A percentile compares a stretch with the other conserved stretches of the same genome.
Conservation (phyloP, 495 filamentous ascomycete species). For the Aspergillus conjunctus region DNA sequence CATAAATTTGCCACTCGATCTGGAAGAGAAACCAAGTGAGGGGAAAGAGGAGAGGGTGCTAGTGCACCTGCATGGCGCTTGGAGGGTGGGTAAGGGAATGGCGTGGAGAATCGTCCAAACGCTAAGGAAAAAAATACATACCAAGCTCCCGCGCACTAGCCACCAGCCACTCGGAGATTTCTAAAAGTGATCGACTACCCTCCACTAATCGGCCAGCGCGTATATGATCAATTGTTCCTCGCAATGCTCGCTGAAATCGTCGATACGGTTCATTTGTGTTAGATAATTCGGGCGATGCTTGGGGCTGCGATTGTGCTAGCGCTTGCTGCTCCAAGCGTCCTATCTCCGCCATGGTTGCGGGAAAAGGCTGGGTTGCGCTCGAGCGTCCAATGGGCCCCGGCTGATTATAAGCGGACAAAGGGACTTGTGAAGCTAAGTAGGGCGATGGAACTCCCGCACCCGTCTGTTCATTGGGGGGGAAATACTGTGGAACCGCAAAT, state of each 20-base stretch:
- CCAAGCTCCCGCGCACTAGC: constrained; percentile 80
- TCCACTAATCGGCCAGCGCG: constrained; percentile 71
- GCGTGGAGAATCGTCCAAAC: constrained; percentile 4
- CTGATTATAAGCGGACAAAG: constrained; percentile 57
- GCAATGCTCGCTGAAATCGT: constrained; percentile 72
- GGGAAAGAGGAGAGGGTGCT: neutral
- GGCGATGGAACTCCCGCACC: constrained; percentile 60
- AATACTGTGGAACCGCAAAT: constrained; percentile 77
- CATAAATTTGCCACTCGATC: neutral
- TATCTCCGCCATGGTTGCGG: constrained; percentile 56
- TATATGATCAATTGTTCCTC: constrained; percentile 73
- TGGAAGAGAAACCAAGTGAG: neutral
- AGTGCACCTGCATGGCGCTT: neutral
- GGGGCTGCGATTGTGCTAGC: constrained; percentile 48
- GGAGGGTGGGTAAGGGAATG: constrained; percentile 14
- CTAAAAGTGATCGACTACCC: constrained; percentile 70
- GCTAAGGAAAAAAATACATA: constrained; percentile 54
- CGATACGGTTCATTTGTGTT: constrained; percentile 66
- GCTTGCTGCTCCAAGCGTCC: constrained; percentile 39
- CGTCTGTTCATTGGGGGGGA: constrained; percentile 66
- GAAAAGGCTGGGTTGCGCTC: constrained; percentile 53
- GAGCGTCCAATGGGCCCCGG: constrained; percentile 54
- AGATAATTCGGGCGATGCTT: constrained; percentile 34
- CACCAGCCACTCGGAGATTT: constrained; percentile 84
- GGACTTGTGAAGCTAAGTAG: constrained; percentile 56